Evolutionary conservation across 73 alveolate genomes (phyloP).

Genomic region (Stentor roeselii): DNA sequence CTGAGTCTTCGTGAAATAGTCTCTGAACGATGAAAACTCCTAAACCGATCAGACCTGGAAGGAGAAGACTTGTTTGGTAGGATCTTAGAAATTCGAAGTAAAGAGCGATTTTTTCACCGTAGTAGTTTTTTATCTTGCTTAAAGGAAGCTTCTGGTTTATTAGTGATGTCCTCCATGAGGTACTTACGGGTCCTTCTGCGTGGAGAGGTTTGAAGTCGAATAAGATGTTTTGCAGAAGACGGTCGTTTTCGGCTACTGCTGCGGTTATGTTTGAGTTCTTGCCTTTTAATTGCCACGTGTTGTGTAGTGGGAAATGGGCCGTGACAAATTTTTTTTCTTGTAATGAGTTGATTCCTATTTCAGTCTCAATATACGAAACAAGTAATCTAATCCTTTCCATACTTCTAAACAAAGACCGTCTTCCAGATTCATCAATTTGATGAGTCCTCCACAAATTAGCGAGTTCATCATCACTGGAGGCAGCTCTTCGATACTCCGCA

Average conservation of each 20-base stretch:
- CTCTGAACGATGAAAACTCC: slow-evolving; percentile 24
- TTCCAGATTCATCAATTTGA: not conserved
- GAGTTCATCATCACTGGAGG: slow-evolving; percentile 12
- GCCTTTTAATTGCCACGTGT: slow-evolving; percentile 7
- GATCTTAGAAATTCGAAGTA: slow-evolving; percentile 36
- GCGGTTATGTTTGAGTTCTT: not conserved
- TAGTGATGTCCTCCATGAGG: not conserved
- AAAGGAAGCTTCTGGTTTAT: not conserved
- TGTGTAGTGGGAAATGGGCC: slow-evolving; percentile 24
- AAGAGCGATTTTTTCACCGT: slow-evolving; percentile 49
- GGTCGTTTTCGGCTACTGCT: not conserved
- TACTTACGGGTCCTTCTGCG: not conserved
- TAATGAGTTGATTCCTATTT: not conserved
- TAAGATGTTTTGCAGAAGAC: not conserved
- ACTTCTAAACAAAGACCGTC: slow-evolving; percentile 15
- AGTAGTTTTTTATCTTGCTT: slow-evolving; percentile 33
- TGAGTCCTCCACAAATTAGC: slow-evolving; percentile 1
- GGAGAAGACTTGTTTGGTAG: slow-evolving; percentile 24
- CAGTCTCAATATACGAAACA: not conserved
- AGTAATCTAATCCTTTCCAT: slow-evolving; percentile 5
- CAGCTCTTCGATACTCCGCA: not conserved
- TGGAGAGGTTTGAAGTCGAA: not conserved
- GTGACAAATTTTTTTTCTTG: not conserved
- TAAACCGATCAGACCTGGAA: slow-evolving; percentile 35
- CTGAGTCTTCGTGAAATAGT: not conserved